Percentiles rank a stretch among this genome's conserved stretches.
Conservation (phyloP, 805 yeast species). For the Metschnikowia peoriensis region DNA sequence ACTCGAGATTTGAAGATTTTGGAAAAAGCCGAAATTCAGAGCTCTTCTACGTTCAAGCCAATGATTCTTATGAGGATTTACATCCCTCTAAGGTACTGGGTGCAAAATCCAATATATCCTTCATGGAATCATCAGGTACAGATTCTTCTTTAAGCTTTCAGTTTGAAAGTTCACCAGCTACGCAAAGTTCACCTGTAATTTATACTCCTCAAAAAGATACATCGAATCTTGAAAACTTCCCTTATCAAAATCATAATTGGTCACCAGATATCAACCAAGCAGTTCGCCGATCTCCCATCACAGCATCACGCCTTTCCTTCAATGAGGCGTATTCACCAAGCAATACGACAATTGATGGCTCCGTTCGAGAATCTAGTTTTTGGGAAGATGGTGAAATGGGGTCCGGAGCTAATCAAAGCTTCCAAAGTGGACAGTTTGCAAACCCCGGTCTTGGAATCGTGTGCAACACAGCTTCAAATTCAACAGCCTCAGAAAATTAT, state of each 20-base stretch:
- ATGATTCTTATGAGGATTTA: not conserved
- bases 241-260: not conserved
- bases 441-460: not conserved
- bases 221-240: not conserved
- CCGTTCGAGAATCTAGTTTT: not conserved
- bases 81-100: not conserved
- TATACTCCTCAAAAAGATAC: constrained; percentile 1
- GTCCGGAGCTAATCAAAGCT: not conserved
- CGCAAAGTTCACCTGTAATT: not conserved
- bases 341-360: not conserved
- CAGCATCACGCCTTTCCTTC: constrained; percentile 6
- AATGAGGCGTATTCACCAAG: not conserved
- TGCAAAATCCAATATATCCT: constrained; percentile 1
- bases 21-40: not conserved
- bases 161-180: constrained; percentile 1
- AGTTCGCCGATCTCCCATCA: not conserved
- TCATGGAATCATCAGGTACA: not conserved
- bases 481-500: not conserved
- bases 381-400: not conserved
- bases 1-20: not conserved
- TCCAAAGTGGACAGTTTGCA: not conserved
- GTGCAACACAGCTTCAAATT: not conserved
- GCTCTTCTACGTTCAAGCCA: not conserved
- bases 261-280: not conserved
- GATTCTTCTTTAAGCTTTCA: not conserved